A percentile compares a stretch with the other conserved stretches of the same genome.
Evolutionary conservation across 345 rosid genomes (phyloP).

Genomic region (Lepidium sativum): DNA sequence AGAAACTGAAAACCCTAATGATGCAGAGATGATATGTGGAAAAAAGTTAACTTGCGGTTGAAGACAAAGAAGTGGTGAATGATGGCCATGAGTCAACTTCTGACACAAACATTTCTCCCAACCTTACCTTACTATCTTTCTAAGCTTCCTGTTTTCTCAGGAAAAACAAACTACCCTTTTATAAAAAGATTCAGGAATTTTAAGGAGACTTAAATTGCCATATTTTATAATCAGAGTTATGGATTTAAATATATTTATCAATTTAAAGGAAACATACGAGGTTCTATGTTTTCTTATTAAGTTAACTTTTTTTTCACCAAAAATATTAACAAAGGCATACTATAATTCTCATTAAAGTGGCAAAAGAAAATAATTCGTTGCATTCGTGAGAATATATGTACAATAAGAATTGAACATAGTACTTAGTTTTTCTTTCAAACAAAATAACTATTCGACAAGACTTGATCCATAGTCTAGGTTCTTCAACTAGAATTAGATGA

Average conservation of each 20-base stretch:
- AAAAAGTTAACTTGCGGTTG: constrained; percentile 14
- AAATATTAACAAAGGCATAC: background rate
- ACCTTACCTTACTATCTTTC: constrained; percentile 13
- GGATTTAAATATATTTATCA: background rate
- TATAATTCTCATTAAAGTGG: background rate
- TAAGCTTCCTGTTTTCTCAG: background rate
- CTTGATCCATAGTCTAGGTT: too few relatives aligned
- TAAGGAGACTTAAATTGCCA: background rate
- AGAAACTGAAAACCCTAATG: constrained; percentile 16
- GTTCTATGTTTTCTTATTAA: background rate
- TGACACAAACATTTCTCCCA: constrained; percentile 21
- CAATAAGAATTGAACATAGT: too few relatives aligned
- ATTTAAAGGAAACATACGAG: background rate
- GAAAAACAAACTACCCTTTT: background rate
- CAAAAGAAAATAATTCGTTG: background rate
- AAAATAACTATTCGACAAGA: too few relatives aligned
- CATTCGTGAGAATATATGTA: too few relatives aligned
- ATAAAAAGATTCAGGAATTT: background rate
- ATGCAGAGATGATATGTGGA: constrained; percentile 7
- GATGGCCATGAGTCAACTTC: constrained; percentile 16
- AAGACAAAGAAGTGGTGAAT: constrained; percentile 21
- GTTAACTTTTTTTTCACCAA: too few relatives aligned
- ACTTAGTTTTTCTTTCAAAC: too few relatives aligned
- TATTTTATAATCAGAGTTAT: background rate
- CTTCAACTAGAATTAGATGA: too few relatives aligned